phyloP scores from a whole-genome alignment of 768 basidiomycete species.

The Calvatia gigantea region DNA sequence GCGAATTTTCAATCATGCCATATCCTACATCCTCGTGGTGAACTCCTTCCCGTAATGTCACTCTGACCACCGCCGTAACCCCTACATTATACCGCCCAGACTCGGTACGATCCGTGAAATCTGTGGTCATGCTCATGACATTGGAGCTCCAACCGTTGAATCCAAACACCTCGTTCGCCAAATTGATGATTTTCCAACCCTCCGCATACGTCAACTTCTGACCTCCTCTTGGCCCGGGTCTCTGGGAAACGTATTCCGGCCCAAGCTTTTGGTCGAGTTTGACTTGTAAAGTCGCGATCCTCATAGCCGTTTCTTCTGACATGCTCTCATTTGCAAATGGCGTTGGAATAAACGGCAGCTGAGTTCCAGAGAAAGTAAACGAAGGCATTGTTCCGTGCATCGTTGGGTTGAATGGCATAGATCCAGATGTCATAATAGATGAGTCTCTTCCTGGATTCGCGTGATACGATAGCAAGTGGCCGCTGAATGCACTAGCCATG shows the following conservation, averaged over 20 bases:
- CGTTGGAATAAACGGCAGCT: conserved; percentile 7
- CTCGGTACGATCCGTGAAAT: conserved; percentile 74
- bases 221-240: conserved; percentile 85
- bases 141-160: conserved; percentile 95
- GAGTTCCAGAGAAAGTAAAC: conserved; percentile 25
- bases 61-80: conserved; percentile 80
- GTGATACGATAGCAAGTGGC: conserved; percentile 51
- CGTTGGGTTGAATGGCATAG: conserved; percentile 57
- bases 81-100: conserved; percentile 65
- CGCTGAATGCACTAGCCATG: conserved; percentile 62
- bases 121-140: conserved; percentile 69
- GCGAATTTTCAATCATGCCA: conserved; percentile 81
- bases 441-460: conserved; percentile 28
- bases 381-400: conserved; percentile 50
- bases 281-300: conserved; percentile 70
- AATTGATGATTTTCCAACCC: conserved; percentile 97
- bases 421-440: conserved; percentile 43
- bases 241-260: conserved; percentile 88
- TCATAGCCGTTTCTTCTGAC: conserved; percentile 59
- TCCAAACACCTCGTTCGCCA: conserved; percentile 98
- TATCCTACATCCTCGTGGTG: conserved; percentile 95
- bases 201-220: conserved; percentile 91
- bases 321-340: conserved; percentile 32
- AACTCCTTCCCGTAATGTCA: conserved; percentile 84
- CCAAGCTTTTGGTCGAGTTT: conserved; percentile 88